phyloP scores from a whole-genome alignment of 1,284 basidiomycete genomes.

The Rhodofomes roseus region DNA sequence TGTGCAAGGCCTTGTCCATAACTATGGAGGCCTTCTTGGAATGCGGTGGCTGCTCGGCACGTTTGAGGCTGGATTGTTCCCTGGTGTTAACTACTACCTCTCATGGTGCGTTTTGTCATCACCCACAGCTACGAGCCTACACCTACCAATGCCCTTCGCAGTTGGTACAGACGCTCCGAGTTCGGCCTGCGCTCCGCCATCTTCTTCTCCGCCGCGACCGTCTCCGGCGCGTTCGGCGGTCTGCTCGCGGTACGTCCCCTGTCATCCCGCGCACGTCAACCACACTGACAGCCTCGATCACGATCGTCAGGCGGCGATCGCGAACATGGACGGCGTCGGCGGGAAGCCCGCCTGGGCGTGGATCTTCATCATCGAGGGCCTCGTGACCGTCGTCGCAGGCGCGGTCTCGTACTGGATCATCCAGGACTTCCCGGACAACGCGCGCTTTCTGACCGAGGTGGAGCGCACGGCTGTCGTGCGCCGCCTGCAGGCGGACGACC shows the following conservation, averaged over 20 bases:
- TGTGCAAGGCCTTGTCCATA: conserved; percentile 62
- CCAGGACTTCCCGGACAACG: conserved; percentile 79
- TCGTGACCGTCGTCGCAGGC: conserved; percentile 66
- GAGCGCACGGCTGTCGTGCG: conserved; percentile 69
- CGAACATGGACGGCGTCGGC: conserved; percentile 64
- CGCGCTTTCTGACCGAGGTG: conserved; percentile 66
- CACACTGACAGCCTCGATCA: background rate
- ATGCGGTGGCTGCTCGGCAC: conserved; percentile 65
- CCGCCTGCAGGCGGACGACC: conserved; percentile 65
- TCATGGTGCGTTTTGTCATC: conserved; percentile 45
- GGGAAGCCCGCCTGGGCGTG: conserved; percentile 61
- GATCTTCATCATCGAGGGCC: conserved; percentile 71
- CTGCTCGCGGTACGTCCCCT: conserved; percentile 52
- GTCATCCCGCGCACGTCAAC: background rate
- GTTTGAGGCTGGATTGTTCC: conserved; percentile 72
- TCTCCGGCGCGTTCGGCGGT: conserved; percentile 70
- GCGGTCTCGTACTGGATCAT: conserved; percentile 71
- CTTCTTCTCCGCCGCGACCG: conserved; percentile 73
- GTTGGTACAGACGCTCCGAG: conserved; percentile 55
- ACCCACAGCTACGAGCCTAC: background rate
- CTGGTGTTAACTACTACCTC: conserved; percentile 65
- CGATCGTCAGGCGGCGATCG: conserved; percentile 51
- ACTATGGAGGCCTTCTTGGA: conserved; percentile 61
- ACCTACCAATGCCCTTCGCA: conserved; percentile 6
- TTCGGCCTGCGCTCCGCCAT: conserved; percentile 63